phyloP scores from a whole-genome alignment of 2,329 filamentous ascomycete species.

The Triangularia setosa region DNA sequence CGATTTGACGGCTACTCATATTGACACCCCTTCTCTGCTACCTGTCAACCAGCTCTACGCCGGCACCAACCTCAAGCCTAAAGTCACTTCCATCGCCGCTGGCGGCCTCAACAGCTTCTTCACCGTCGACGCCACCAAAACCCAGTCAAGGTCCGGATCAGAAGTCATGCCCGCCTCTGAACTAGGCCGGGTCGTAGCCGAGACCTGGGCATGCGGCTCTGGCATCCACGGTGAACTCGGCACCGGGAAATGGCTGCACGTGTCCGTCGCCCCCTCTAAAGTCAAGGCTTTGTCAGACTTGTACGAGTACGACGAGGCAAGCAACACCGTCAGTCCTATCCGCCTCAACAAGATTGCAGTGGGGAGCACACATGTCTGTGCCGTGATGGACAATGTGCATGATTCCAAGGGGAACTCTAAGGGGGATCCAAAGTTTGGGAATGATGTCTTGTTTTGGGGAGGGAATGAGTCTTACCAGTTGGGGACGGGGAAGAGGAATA shows the following conservation, averaged over 20 bases:
- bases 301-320: constrained; percentile 79
- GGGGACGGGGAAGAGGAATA: constrained; percentile 84
- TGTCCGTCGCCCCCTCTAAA: constrained; percentile 72
- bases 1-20: constrained; percentile 54
- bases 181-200: constrained; percentile 59
- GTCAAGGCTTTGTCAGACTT: constrained; percentile 79
- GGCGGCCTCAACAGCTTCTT: constrained; percentile 87
- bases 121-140: constrained; percentile 69
- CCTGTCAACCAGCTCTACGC: constrained; percentile 70
- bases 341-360: constrained; percentile 68
- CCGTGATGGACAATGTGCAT: constrained; percentile 78
- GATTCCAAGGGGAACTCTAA: constrained; percentile 48
- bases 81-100: constrained; percentile 74
- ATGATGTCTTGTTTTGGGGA: constrained; percentile 89
- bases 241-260: constrained; percentile 84
- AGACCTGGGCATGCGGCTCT: constrained; percentile 83
- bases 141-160: constrained; percentile 35
- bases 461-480: constrained; percentile 93
- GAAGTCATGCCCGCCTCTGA: constrained; percentile 37
- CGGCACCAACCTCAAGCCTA: constrained; percentile 57
- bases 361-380: constrained; percentile 76
- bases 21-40: constrained; percentile 68
- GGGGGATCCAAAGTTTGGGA: constrained; percentile 81
- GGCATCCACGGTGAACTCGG: constrained; percentile 82
- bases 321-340: constrained; percentile 69